A percentile compares a stretch with the other conserved stretches of the same genome.
phyloP scores from a whole-genome alignment of 352 stramenopile genomes.

The Phytophthora meadii region DNA sequence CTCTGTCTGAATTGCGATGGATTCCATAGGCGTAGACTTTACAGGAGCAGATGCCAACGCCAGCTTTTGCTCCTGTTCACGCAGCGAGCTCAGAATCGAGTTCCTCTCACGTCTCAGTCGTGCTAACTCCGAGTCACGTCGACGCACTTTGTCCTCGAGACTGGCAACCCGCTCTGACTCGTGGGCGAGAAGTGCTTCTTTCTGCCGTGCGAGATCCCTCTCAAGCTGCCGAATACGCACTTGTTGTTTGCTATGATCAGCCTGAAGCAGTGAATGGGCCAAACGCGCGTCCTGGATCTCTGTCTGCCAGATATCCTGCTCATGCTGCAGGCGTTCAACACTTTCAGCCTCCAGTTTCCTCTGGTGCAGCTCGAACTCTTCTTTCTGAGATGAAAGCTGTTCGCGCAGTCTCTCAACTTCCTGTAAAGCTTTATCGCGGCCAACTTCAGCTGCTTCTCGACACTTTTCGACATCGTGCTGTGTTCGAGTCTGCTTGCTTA shows the following conservation, averaged over 20 bases:
- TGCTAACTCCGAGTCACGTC: slow-evolving; percentile 64
- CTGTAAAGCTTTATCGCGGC: slow-evolving; percentile 36
- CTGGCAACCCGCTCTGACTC: slow-evolving; percentile 55
- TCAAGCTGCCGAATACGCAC: slow-evolving; percentile 65
- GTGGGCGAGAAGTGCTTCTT: slow-evolving; percentile 45
- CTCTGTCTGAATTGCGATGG: slow-evolving; percentile 32
- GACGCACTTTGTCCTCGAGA: slow-evolving; percentile 32
- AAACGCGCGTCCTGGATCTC: slow-evolving; percentile 63
- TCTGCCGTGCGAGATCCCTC: slow-evolving; percentile 60
- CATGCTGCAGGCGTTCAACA: slow-evolving; percentile 42
- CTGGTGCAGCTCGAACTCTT: slow-evolving; percentile 35
- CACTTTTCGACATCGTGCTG: slow-evolving; percentile 27
- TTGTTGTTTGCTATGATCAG: slow-evolving; percentile 68
- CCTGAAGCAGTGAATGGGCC: slow-evolving; percentile 54
- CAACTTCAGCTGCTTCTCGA: slow-evolving; percentile 35
- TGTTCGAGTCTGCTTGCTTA: slow-evolving; percentile 22
- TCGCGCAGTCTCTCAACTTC: slow-evolving; percentile 52
- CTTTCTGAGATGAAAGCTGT: slow-evolving; percentile 40
- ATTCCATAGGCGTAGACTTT: slow-evolving; percentile 13
- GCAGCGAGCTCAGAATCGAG: slow-evolving; percentile 60
- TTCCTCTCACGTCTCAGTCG: slow-evolving; percentile 73
- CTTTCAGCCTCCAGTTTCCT: slow-evolving; percentile 46
- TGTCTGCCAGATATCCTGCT: slow-evolving; percentile 65
- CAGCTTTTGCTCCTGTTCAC: slow-evolving; percentile 59
- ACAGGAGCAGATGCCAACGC: slow-evolving; percentile 6